Base-by-base conservation (phyloP, 768 basidiomycete genomes). In the Daedalea quercina region DNA sequence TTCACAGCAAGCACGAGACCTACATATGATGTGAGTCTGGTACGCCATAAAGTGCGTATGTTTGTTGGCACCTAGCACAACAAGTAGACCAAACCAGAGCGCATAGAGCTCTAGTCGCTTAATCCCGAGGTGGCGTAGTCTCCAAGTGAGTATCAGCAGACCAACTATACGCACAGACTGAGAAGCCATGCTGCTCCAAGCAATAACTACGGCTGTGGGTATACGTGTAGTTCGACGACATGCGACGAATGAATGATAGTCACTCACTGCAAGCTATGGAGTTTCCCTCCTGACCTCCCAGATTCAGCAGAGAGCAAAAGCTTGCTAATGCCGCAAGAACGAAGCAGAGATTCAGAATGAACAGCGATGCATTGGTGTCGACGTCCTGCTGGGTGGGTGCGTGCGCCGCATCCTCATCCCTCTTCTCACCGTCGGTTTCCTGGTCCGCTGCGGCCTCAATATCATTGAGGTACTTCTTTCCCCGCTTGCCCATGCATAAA, bases 111-210 rank as follows among this genome's bases (percentile, higher is more conserved):
- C 74, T 57, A 64, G 63, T 24, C 47, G 58, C 24, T 54, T 61
- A 28, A 65, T 57, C 9, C 65, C 58, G 37, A 71, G 57, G 24
- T 55, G 61, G 19, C 64, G 59, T 19, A 77, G 65, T 48, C 71
- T 67, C 33, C 71, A 56, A 25, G 63, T 61, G 19, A 76, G 57
- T 24, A 70, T 67, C 11, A 71, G 47, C 1, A 76, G 58, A 1
- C 74, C 75, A n/a, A 73, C 58, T 17, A 76, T 63, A 9, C 71
- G 67, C 1, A 65, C 70, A 20, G 67, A 64, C 52, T 71, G 66
- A 3, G 67, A 62, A 2, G 74, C 64, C 63, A 76, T 70, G 22
- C 69, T 71, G n/a, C 71, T 69, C 76, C 72, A 76, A 2, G 75
- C 73, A 24, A 76, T 65, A 1, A 73, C 64, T 54, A 76, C 76